Evolutionary conservation across 345 rosid species (phyloP).

Genomic region (Hibiscus trionum): DNA sequence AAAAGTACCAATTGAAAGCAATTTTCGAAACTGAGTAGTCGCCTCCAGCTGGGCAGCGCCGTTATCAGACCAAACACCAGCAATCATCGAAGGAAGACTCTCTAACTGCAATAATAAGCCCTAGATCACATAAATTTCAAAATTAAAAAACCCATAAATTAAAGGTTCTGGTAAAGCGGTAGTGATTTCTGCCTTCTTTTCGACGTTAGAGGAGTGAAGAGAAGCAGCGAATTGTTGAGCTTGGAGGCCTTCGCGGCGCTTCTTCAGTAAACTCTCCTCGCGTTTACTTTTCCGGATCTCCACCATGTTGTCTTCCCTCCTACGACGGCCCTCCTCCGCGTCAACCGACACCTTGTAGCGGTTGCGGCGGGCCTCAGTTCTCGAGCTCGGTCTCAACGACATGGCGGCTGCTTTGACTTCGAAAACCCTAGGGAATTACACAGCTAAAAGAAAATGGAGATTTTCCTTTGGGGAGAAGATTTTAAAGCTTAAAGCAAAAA

Average conservation of each 20-base stretch:
- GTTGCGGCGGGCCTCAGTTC: constrained; percentile 69
- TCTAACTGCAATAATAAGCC: constrained; percentile 44
- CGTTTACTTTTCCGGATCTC: constrained; percentile 90
- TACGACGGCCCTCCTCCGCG: constrained; percentile 79
- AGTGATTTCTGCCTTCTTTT: constrained; percentile 43
- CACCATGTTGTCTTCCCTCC: constrained; percentile 92
- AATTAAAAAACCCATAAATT: not conserved
- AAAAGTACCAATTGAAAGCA: constrained; percentile 64
- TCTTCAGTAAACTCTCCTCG: constrained; percentile 86
- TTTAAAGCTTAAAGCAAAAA: not conserved
- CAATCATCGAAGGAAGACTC: constrained; percentile 58
- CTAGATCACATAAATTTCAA: not conserved
- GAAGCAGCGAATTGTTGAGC: constrained; percentile 36
- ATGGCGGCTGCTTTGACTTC: constrained; percentile 22
- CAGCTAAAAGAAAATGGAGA: not conserved
- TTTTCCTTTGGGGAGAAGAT: not conserved
- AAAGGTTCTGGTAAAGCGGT: not conserved
- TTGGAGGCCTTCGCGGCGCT: constrained; percentile 82
- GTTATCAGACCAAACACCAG: constrained; percentile 58
- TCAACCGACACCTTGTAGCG: constrained; percentile 79
- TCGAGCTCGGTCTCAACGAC: constrained; percentile 72
- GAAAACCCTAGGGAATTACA: not conserved
- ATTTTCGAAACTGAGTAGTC: constrained; percentile 75
- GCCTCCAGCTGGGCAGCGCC: constrained; percentile 56
- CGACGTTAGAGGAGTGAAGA: constrained; percentile 33